A percentile compares a stretch with the other conserved stretches of the same genome.
Evolutionary conservation across 768 basidiomycete genomes (phyloP).

Genomic region (Tylopilus cervinicoccineus): DNA sequence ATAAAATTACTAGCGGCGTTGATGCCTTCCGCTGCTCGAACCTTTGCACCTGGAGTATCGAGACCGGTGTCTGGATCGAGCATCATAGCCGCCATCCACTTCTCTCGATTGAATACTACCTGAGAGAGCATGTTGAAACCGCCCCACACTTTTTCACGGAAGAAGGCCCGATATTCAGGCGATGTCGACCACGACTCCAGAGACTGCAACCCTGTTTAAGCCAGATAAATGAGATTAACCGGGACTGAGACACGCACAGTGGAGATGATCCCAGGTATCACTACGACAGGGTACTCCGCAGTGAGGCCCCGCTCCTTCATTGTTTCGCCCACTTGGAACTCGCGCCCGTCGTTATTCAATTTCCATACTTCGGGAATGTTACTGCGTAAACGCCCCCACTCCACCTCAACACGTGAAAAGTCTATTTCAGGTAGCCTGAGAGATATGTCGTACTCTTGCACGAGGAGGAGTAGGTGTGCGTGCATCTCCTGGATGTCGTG

Average conservation of each 20-base stretch:
- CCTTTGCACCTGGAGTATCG: conserved; percentile 80
- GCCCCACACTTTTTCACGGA: conserved; percentile 85
- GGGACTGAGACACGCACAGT: conserved; percentile 49
- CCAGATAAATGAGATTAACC: neutral
- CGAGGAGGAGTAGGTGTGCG: conserved; percentile 57
- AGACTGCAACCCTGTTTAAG: conserved; percentile 39
- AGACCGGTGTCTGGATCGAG: conserved; percentile 90
- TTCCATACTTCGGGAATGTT: conserved; percentile 82
- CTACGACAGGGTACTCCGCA: conserved; percentile 73
- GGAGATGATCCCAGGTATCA: conserved; percentile 89
- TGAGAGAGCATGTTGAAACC: conserved; percentile 83
- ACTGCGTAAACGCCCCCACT: conserved; percentile 64
- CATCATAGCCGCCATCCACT: conserved; percentile 88
- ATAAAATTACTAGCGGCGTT: conserved; percentile 85
- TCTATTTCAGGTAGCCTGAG: conserved; percentile 62
- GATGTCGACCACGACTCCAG: conserved; percentile 93
- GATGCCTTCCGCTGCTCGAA: conserved; percentile 89
- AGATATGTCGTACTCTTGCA: conserved; percentile 68
- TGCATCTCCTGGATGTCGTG: conserved; percentile 66
- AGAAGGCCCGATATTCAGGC: conserved; percentile 81
- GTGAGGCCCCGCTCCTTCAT: conserved; percentile 60
- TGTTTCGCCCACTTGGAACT: conserved; percentile 71
- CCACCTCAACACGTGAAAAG: conserved; percentile 62
- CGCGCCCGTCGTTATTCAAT: conserved; percentile 73
- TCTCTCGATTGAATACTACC: conserved; percentile 77